Percentiles rank a stretch among this genome's conserved stretches.
These are phyloP conservation scores for Fusarium brevicatenulatum DNA, from an alignment of 2,329 filamentous ascomycete species.

Conservation along the genomic window DNA sequence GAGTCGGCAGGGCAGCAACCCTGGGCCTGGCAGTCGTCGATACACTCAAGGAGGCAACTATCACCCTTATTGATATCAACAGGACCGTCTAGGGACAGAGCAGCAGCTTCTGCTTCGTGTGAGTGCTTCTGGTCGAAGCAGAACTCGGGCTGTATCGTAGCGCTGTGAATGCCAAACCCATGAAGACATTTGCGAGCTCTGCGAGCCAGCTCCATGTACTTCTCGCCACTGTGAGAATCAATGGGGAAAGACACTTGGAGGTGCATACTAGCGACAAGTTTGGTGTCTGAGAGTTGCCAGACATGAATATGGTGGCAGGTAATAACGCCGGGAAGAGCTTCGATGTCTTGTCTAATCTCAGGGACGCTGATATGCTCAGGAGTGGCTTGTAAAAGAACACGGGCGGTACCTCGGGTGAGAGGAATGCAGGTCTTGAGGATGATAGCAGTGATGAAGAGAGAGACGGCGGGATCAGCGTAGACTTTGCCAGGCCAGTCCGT, in stretches of 20 bases:
- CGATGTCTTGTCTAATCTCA: constrained; percentile 92
- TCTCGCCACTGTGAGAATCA: constrained; percentile 78
- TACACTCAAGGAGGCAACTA: constrained; percentile 60
- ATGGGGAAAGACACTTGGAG: constrained; percentile 93
- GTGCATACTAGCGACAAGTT: constrained; percentile 92
- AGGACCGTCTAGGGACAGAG: constrained; percentile 50
- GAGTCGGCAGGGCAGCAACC: constrained; percentile 48
- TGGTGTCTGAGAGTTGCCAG: constrained; percentile 96
- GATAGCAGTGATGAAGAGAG: constrained; percentile 89
- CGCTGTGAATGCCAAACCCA: constrained; percentile 94
- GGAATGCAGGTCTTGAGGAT: constrained; percentile 80
- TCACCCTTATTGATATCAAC: constrained; percentile 45
- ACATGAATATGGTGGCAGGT: constrained; percentile 97
- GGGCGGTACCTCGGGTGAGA: constrained; percentile 80
- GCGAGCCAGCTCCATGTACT: constrained; percentile 91
- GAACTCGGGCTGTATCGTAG: constrained; percentile 96
- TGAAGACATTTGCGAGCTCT: constrained; percentile 89
- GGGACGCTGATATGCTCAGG: constrained; percentile 88
- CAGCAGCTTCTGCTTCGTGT: constrained; percentile 51
- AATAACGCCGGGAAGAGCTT: constrained; percentile 82
- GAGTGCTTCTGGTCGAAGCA: constrained; percentile 63
- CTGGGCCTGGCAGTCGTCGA: constrained; percentile 52
- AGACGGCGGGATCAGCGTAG: constrained; percentile 93
- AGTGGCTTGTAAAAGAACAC: constrained; percentile 93
- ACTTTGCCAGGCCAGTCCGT: constrained; percentile 82